A percentile compares a stretch with the other conserved stretches of the same genome.
Conservation (phyloP, 345 rosid species). For the Lenwebbia sp. region DNA sequence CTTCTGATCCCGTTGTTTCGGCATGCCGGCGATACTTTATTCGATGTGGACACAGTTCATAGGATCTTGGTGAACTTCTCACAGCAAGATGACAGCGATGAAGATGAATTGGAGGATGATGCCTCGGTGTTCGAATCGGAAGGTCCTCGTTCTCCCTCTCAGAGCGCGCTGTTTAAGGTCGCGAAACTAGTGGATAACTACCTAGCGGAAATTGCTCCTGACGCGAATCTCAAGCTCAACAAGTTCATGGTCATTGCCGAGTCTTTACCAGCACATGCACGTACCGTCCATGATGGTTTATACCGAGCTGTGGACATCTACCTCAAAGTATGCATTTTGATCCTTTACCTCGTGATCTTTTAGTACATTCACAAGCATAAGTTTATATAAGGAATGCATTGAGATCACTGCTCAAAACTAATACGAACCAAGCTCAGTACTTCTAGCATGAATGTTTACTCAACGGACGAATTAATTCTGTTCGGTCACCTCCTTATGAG, state of each 20-base stretch:
- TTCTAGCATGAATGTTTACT: neutral
- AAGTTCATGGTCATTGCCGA: slow-evolving; percentile 87
- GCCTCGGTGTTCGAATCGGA: slow-evolving; percentile 76
- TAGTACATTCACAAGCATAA: neutral
- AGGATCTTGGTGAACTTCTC: slow-evolving; percentile 89
- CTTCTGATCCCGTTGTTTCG: slow-evolving; percentile 86
- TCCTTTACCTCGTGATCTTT: neutral
- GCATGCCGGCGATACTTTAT: slow-evolving; percentile 78
- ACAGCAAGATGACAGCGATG: slow-evolving; percentile 89
- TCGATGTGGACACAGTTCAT: slow-evolving; percentile 89
- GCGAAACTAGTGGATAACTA: slow-evolving; percentile 83
- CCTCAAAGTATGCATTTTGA: slow-evolving; percentile 46
- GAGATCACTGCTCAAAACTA: neutral
- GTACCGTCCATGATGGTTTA: slow-evolving; percentile 75
- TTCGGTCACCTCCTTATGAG: neutral
- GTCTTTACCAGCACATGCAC: slow-evolving; percentile 82
- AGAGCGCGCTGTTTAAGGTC: slow-evolving; percentile 69
- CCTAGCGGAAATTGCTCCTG: slow-evolving; percentile 93
- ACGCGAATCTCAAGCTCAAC: slow-evolving; percentile 79
- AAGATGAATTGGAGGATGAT: slow-evolving; percentile 75
- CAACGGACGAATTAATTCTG: neutral
- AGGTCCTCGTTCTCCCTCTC: slow-evolving; percentile 77
- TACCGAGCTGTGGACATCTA: slow-evolving; percentile 90
- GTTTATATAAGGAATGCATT: neutral
- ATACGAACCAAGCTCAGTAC: neutral